Evolutionary conservation across 2,329 filamentous ascomycete genomes (phyloP).

Genomic region (Cercospora sp.): DNA sequence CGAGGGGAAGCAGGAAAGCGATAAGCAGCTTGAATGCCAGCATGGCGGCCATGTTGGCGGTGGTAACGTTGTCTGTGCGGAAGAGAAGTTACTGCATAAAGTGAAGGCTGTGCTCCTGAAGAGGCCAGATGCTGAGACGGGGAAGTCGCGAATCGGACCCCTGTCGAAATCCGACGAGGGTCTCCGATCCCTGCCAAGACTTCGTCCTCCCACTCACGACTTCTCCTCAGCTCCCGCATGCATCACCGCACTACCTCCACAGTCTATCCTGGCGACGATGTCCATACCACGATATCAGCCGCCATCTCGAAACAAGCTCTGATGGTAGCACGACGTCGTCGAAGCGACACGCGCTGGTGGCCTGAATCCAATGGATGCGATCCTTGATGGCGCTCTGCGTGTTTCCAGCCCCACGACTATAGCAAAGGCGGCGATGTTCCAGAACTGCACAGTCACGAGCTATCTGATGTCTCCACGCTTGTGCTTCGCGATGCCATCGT

Average conservation of each 20-base stretch:
- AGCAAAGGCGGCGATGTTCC: background rate
- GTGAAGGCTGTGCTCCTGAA: conserved; percentile 1
- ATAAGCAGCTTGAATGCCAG: conserved; percentile 37
- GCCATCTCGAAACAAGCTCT: background rate
- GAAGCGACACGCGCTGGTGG: background rate
- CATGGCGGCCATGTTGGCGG: conserved; percentile 6
- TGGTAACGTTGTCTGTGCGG: background rate
- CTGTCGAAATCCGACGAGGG: background rate
- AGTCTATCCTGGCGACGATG: background rate
- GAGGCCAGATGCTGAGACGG: background rate
- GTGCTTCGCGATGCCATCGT: background rate
- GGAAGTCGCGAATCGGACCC: conserved; percentile 1
- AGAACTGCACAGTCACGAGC: background rate
- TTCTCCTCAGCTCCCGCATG: background rate
- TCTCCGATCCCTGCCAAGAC: background rate
- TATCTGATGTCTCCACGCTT: no score
- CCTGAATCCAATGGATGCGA: background rate
- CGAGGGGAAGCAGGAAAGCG: conserved; percentile 44
- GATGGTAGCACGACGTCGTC: background rate
- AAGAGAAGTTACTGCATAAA: background rate
- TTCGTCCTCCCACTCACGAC: background rate
- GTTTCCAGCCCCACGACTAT: background rate
- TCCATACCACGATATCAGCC: background rate
- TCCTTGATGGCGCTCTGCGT: background rate
- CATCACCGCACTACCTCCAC: background rate